Evolutionary conservation across 148 eudicot genomes (phyloP), one percentile per base, ranked within the genome.

Genomic region (Rhododendron molle): DNA sequence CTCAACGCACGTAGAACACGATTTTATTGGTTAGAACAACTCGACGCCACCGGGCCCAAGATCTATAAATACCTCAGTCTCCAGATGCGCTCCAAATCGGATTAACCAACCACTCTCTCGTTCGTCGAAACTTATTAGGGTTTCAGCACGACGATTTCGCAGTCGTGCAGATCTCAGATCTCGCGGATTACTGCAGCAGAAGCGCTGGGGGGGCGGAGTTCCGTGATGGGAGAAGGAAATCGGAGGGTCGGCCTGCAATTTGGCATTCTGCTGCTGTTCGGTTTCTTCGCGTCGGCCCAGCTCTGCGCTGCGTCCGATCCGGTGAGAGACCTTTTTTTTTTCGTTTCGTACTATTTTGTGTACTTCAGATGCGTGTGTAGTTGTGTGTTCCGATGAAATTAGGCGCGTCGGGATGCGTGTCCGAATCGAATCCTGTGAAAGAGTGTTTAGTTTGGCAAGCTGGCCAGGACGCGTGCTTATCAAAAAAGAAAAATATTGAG

Each of bases 241-340:
- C 90, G 88, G 84, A 89, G 82, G 67, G 76, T 85, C 23, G 89
- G 85, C 69, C 82, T 85, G 79, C 94, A 58, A 18, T 87, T 80
- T 0, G 44, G 88, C 62, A 78, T 83, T 47, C 72, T 94, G 34
- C 47, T 90, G 3, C 85, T 92, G 81, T 83, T 87, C 60, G 88
- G 86, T 8, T 89, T 88, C 80, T 93, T 93, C 78, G 90, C 91
- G 23, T 30, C 88, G 3, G 13, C 3, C 76, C 89, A 87, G 89
- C 90, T 92, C 28, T 82, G 34, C 82, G 93, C 94, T 85, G 89
- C 95, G 40, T 82, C 89, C 65, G 94, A 90, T 90, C 91, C 93
- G 86, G 98, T 95, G 82, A 85, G 91, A 52, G 52, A 49, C 69
- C 80, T 54, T 6, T 40, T 40, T 38, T 40, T 5, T 40, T 40